Percentiles rank a stretch among this genome's conserved stretches.
phyloP scores from a whole-genome alignment of 164 flowering plant genomes.

The Aristolochia californica region DNA sequence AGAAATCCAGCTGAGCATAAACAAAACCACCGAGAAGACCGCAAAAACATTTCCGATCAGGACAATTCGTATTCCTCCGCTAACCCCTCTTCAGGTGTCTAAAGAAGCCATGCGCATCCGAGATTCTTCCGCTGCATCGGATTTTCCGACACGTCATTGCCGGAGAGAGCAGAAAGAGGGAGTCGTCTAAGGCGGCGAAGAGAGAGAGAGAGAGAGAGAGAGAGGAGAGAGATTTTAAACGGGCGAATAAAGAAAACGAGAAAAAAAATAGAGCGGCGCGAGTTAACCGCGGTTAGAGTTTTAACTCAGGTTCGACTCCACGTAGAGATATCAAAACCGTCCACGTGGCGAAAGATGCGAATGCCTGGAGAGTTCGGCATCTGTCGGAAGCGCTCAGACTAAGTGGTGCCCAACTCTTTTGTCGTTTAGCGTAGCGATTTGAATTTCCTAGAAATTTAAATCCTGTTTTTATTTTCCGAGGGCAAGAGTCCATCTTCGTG shows the following conservation, averaged over 20 bases:
- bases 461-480: neutral
- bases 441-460: neutral
- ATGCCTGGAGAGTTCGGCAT: constrained; percentile 3
- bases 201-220: neutral
- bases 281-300: constrained; percentile 25
- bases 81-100: no score
- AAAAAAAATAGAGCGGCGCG: constrained; percentile 26
- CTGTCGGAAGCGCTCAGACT: constrained; percentile 4
- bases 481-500: neutral
- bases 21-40: no score
- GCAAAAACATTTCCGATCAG: no score
- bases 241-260: neutral
- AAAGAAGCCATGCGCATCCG: no score
- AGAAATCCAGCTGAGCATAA: neutral
- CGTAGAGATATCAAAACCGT: constrained; percentile 1
- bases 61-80: no score
- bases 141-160: neutral
- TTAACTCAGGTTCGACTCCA: neutral
- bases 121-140: no score
- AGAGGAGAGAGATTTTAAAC: neutral
- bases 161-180: neutral
- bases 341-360: constrained; percentile 8
- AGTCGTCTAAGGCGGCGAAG: no score
- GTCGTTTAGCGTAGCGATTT: constrained; percentile 4
- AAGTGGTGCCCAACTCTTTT: constrained; percentile 2